Base-by-base conservation (phyloP, 2,329 filamentous ascomycete species). In the Hypoxylon sp. region DNA sequence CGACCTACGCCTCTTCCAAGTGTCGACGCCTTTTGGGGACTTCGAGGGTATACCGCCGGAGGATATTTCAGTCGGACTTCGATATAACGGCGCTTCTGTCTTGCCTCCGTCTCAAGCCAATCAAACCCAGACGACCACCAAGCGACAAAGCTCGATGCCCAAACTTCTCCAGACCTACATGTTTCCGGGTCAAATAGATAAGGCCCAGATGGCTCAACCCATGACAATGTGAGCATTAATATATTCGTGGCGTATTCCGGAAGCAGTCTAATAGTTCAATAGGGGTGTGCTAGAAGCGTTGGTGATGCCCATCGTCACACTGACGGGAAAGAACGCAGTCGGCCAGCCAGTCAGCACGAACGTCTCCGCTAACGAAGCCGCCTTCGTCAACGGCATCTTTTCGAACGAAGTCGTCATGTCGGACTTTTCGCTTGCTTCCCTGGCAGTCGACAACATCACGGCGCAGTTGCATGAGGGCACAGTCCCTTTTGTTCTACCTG, bases 1-100 rank as follows among this genome's bases (percentile, higher is more conserved):
- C 28, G 92, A 96, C 75, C 78, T 96, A 52, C 85, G 92, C 56
- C 81, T 96, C 64, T 96, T 89, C 79, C 88, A 90, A 76, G 79
- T 94, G 48, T 88, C 87, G 4, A 78, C 84, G 0, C 83, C 91
- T 0, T 83, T 79, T 3, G 87, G 81, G 30, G 77, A 74, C 3
- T 90, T 89, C 67, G 75, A 79, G 8, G 82, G 81, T 9, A 83
- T 90, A 33, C 70, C 82, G 1, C 80, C 81, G 0, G 74, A 83
- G 48, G 81, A 86, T 58, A 83, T 90, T 61, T 77, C 83, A 68
- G 87, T 89, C 56, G 80, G 80, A 14, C 77, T 90, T 26, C 78
- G 77, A 52, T 90, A 88, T 71, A 77, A 73, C 50, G 86, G 86
- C 33, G 87, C 87, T 12, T 82, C 82, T 2, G 84, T 85, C 24